phyloP scores from a whole-genome alignment of 768 basidiomycete species.

The Aureoboletus auriporus region DNA sequence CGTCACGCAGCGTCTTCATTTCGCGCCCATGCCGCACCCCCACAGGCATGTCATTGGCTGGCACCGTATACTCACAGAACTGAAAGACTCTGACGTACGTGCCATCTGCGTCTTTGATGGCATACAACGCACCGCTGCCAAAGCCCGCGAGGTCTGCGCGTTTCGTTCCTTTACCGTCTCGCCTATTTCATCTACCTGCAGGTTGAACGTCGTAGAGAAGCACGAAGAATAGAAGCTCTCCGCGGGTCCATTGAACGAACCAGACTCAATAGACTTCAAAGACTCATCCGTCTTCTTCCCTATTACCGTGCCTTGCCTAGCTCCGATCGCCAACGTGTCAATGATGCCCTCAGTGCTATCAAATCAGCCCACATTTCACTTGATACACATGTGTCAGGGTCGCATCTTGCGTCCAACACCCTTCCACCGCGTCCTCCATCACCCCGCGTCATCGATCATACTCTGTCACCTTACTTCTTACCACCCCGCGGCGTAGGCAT shows the following conservation, averaged over 20 bases:
- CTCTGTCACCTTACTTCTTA: conserved; percentile 5
- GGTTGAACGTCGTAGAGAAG: conserved; percentile 53
- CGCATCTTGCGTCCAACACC: conserved; percentile 4
- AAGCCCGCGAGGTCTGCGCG: conserved; percentile 60
- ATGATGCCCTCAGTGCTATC: conserved; percentile 19
- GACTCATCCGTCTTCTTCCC: conserved; percentile 37
- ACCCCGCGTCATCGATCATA: conserved; percentile 2
- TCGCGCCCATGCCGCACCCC: conserved; percentile 56
- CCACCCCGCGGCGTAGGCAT: conserved; percentile 4
- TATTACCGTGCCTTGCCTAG: conserved; percentile 34
- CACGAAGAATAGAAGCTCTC: conserved; percentile 42
- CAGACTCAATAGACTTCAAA: conserved; percentile 51
- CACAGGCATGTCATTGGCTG: conserved; percentile 75
- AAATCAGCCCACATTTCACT: conserved; percentile 4
- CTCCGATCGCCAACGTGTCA: conserved; percentile 27
- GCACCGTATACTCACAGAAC: conserved; percentile 65
- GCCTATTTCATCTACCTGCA: conserved; percentile 24
- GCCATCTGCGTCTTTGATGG: conserved; percentile 84
- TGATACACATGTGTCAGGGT: conserved; percentile 18
- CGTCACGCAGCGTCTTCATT: conserved; percentile 80
- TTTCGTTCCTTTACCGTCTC: background rate
- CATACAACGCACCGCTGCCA: conserved; percentile 59
- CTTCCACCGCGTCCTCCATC: conserved; percentile 4
- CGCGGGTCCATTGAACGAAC: conserved; percentile 57
- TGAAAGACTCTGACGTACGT: conserved; percentile 51